A percentile compares a stretch with the other conserved stretches of the same genome.
phyloP scores from a whole-genome alignment of 2,329 filamentous ascomycete species.

The Paramyrothecium roridum region DNA sequence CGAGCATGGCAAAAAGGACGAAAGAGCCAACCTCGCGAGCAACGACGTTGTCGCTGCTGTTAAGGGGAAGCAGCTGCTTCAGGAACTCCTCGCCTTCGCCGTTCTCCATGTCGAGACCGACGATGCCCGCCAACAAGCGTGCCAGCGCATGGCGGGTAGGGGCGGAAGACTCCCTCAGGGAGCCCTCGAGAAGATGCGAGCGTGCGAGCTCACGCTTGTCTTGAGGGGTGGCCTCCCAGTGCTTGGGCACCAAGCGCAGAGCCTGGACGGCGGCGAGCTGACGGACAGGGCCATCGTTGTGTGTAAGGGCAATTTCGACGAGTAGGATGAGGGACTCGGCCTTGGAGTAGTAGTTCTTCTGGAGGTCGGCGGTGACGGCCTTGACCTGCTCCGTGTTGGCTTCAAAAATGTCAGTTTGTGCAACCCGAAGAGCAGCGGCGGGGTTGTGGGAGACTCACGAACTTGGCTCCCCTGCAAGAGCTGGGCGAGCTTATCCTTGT shows the following conservation, averaged over 20 bases:
- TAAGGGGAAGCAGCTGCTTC: slow-evolving; percentile 73
- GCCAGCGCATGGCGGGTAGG: slow-evolving; percentile 83
- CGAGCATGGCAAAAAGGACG: slow-evolving; percentile 87
- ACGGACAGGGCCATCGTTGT: slow-evolving; percentile 69
- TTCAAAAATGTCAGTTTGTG: slow-evolving; percentile 29
- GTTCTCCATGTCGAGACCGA: slow-evolving; percentile 70
- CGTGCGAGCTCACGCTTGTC: slow-evolving; percentile 79
- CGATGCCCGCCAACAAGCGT: slow-evolving; percentile 83
- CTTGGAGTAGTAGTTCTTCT: slow-evolving; percentile 89
- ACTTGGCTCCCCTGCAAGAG: slow-evolving; percentile 85
- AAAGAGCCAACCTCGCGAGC: slow-evolving; percentile 91
- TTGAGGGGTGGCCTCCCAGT: slow-evolving; percentile 73
- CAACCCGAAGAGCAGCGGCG: slow-evolving; percentile 10
- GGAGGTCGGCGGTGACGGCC: slow-evolving; percentile 82
- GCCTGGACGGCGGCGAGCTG: slow-evolving; percentile 92
- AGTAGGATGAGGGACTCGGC: slow-evolving; percentile 81
- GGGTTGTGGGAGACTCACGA: slow-evolving; percentile 55
- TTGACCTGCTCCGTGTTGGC: slow-evolving; percentile 89
- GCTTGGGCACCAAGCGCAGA: slow-evolving; percentile 75
- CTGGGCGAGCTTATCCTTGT: slow-evolving; percentile 72
- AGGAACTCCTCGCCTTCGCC: slow-evolving; percentile 83
- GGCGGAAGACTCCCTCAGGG: slow-evolving; percentile 73
- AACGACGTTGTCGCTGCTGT: slow-evolving; percentile 68
- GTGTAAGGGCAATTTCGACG: slow-evolving; percentile 81
- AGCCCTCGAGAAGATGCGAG: slow-evolving; percentile 78